Evolutionary conservation across 352 stramenopile species (phyloP).

Genomic region (Phytophthora idaei): DNA sequence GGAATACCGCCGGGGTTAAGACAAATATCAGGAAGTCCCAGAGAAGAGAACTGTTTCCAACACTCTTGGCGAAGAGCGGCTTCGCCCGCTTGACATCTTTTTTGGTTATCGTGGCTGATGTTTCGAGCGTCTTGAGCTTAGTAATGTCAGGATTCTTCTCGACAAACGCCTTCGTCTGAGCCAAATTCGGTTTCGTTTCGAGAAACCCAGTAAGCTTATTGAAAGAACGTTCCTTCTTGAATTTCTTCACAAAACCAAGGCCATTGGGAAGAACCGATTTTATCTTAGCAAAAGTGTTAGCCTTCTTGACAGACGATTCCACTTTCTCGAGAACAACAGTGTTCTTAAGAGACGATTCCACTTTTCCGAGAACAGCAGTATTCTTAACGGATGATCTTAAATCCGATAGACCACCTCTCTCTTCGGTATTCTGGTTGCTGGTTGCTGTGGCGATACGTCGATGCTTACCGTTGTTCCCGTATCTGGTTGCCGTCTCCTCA

Average conservation of each 20-base stretch:
- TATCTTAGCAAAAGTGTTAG: neutral
- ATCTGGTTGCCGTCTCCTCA: neutral
- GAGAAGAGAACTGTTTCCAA: neutral
- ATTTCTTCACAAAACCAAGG: neutral
- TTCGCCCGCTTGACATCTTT: neutral
- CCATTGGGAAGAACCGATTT: neutral
- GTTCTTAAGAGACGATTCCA: neutral
- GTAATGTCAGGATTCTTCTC: neutral
- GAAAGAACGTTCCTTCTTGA: neutral
- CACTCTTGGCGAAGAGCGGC: neutral
- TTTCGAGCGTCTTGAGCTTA: neutral
- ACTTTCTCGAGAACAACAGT: neutral
- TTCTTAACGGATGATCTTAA: neutral
- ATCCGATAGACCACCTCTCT: neutral
- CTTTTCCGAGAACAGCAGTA: neutral
- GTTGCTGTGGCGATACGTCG: neutral
- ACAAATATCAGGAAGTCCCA: neutral
- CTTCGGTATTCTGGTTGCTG: neutral
- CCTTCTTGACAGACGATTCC: neutral
- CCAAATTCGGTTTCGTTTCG: neutral
- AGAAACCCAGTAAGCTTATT: neutral
- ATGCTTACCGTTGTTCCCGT: neutral
- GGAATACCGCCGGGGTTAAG: neutral
- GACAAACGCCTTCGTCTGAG: neutral
- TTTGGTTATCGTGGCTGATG: neutral